Percentiles rank a stretch among this genome's conserved stretches.
Evolutionary conservation across 257 asterid genomes (phyloP).

Genomic region (Paulownia fortunei): DNA sequence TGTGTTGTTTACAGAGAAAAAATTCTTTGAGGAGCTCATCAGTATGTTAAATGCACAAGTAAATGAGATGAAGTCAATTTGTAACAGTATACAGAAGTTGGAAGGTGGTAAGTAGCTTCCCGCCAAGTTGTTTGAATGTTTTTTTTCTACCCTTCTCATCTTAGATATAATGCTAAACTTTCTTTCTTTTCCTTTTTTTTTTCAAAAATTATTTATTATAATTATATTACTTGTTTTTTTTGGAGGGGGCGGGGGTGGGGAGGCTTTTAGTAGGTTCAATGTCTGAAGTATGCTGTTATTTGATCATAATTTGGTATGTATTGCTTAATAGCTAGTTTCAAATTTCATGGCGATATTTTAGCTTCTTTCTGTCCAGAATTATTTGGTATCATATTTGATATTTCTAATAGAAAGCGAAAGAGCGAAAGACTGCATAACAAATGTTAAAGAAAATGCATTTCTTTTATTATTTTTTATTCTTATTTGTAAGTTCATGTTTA

Average conservation of each 20-base stretch:
- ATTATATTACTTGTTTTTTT: too few species aligned
- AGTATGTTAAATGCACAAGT: conserved; percentile 57
- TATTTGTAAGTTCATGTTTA: too few species aligned
- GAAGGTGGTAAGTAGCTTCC: conserved; percentile 47
- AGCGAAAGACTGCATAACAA: neutral
- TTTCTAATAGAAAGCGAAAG: neutral
- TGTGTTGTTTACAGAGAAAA: conserved; percentile 60
- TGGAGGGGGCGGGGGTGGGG: too few species aligned
- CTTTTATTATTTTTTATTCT: too few species aligned
- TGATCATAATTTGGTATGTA: neutral
- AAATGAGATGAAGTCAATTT: conserved; percentile 74
- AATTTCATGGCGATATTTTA: neutral
- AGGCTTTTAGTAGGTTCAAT: neutral
- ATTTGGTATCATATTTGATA: neutral
- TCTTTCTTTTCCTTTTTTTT: too few species aligned
- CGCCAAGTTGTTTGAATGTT: neutral
- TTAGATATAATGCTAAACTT: too few species aligned
- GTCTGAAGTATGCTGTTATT: neutral
- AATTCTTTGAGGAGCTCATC: conserved; percentile 67
- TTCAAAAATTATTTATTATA: too few species aligned
- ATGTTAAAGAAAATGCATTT: neutral
- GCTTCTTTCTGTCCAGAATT: neutral
- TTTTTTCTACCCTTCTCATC: too few species aligned
- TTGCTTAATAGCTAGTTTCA: neutral
- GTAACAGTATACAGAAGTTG: conserved; percentile 56